A percentile compares a stretch with the other conserved stretches of the same genome.
These are phyloP conservation scores for Colletotrichum theobromicola DNA, from an alignment of 2,329 filamentous ascomycete species.

Conservation along the genomic window DNA sequence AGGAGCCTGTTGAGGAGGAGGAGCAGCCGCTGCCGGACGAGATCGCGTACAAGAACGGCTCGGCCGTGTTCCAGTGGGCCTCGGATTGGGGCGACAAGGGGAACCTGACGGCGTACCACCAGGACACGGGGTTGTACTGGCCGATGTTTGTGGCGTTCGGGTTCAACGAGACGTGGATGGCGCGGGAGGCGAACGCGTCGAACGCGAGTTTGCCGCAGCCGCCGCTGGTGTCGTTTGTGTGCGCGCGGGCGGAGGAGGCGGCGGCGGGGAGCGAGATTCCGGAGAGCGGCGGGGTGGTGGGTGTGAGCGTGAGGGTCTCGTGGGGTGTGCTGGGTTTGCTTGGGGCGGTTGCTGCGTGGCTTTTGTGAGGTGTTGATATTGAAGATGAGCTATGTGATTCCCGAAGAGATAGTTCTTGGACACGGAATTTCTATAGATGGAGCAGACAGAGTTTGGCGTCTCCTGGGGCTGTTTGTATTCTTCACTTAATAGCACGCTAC, in stretches of 20 bases:
- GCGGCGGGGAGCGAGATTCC: not conserved
- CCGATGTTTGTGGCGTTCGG: not conserved
- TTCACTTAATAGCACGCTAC: not conserved
- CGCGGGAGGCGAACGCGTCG: not conserved
- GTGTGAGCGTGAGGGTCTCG: not conserved
- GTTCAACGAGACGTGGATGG: not conserved
- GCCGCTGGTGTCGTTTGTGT: not conserved
- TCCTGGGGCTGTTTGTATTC: no score
- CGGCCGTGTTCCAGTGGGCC: not conserved
- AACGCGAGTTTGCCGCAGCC: not conserved
- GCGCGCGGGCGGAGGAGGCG: not conserved
- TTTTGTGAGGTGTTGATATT: not conserved
- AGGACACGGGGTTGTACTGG: not conserved
- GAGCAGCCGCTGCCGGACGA: not conserved
- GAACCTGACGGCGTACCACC: not conserved
- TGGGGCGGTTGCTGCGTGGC: not conserved
- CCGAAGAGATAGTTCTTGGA: no score
- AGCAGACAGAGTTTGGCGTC: no score
- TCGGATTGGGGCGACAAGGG: not conserved
- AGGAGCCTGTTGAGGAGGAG: not conserved
- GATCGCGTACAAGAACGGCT: not conserved
- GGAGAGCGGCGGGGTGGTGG: fast-evolving
- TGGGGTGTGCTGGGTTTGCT: not conserved
- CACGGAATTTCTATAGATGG: no score
- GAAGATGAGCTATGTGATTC: no score